Conservation (phyloP, 371 early-diverging fungal genomes). For the Dichotomocladium elegans region DNA sequence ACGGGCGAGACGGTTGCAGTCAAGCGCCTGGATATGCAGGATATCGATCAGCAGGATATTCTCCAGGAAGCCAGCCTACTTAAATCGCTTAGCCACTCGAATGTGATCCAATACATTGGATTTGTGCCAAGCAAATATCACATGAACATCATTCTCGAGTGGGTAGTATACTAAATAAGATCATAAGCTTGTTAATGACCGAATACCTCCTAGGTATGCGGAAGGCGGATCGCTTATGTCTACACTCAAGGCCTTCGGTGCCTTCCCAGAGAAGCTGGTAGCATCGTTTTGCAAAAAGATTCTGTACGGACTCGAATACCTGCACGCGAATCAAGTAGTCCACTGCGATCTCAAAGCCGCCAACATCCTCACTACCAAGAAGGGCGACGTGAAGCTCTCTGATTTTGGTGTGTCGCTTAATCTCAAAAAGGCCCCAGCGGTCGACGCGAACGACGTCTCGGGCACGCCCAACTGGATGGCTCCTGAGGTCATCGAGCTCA, state of each 20-base stretch:
- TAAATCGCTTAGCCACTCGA: conserved; percentile 68
- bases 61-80: conserved; percentile 71
- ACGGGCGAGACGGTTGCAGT: conserved; percentile 88
- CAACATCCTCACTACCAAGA: conserved; percentile 91
- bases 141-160: conserved; percentile 83
- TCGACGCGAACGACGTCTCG: conserved; percentile 67
- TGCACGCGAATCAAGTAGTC: conserved; percentile 83
- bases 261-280: conserved; percentile 89
- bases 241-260: conserved; percentile 85
- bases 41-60: conserved; percentile 48
- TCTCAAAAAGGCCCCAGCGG: conserved; percentile 61
- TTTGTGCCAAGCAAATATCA: conserved; percentile 67
- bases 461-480: conserved; percentile 99
- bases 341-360: conserved; percentile 98
- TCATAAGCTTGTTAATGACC: neutral
- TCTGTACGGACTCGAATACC: conserved; percentile 84
- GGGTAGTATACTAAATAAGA: neutral
- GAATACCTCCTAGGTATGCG: conserved; percentile 46
- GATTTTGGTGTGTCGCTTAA: conserved; percentile 93
- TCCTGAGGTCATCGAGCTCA: conserved; percentile 88
- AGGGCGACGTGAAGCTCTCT: conserved; percentile 88
- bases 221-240: conserved; percentile 92
- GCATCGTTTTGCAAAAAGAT: conserved; percentile 88
- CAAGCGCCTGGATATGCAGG: conserved; percentile 72
- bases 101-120: conserved; percentile 83